Evolutionary conservation across 257 asterid genomes (phyloP), one percentile per base, ranked within the genome.

Genomic region (Salvia rosmarinus): DNA sequence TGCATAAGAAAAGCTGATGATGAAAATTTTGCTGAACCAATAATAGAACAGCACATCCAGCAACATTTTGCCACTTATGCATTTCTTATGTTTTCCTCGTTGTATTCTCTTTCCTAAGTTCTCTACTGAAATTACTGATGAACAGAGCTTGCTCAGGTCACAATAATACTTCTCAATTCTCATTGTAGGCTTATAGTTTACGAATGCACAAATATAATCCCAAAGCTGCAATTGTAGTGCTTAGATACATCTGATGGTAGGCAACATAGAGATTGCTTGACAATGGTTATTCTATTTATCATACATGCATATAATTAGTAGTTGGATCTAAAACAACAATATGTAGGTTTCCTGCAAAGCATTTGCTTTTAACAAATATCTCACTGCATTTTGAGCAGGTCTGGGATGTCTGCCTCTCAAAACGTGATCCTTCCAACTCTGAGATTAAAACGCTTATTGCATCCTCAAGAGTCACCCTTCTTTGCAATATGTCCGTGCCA

Each of bases 401-500:
- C 3, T 94, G 99, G 99, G 97, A 91, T 54, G 99, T 91, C 30
- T 44, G 73, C 32, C 73, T 94, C 40, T 82, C 81, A 77, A 94
- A 91, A 81, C 43, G 78, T 28, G 85, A 83, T 58, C 80, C 86
- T 8, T 50, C 78, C 6, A 75, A 76, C 42, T 34, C 74, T 9
- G 91, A 80, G 46, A 74, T 5, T n/a, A 79, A 69, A 75, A 71
- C 76, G 14, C 77, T 85, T 83, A 63, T 87, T 49, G 80, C 98
- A 47, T 84, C 98, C 2, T 85, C 98, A 30, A 85, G 92, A 71
- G 87, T 91, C 52, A 94, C 97, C 12, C 64, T 90, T 64, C 63
- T 83, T 43, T 86, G 82, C 68, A 87, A 86, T 74, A 49, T 91
- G 83, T 83, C 87, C 6, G 86, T 86, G 34, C 92, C 97, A 5